Evolutionary conservation across 2,329 filamentous ascomycete genomes (phyloP).

Genomic region (Xylariaceae sp.): DNA sequence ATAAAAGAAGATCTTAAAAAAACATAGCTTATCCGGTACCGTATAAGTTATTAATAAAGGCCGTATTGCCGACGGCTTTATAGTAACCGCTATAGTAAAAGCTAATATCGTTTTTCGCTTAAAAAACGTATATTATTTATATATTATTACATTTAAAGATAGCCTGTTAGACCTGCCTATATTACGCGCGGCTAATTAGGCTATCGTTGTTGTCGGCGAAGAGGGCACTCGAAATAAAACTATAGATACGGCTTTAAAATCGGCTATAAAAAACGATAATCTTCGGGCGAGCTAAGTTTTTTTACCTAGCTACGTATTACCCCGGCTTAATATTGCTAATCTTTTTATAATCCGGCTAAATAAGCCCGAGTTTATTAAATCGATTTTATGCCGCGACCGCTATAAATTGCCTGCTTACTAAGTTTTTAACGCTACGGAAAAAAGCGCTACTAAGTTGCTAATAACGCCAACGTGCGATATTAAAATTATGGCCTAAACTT

Average conservation of each 20-base stretch:
- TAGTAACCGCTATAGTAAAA: conserved; percentile 54
- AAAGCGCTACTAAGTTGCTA: conserved; percentile 47
- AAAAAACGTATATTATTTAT: conserved; percentile 29
- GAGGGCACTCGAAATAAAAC: conserved; percentile 44
- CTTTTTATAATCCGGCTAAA: conserved; percentile 43
- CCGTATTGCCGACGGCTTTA: conserved; percentile 43
- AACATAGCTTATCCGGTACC: conserved; percentile 36
- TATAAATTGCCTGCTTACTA: neutral
- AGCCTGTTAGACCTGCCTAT: conserved; percentile 58
- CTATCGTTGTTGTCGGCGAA: conserved; percentile 55
- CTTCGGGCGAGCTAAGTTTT: conserved; percentile 47
- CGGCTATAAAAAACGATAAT: conserved; percentile 39
- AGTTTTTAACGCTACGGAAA: conserved; percentile 45
- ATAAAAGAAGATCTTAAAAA: conserved; percentile 54
- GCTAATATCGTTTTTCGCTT: conserved; percentile 44
- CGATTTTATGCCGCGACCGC: neutral
- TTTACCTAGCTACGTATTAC: conserved; percentile 37
- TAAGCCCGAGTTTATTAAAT: conserved; percentile 19
- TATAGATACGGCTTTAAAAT: conserved; percentile 48
- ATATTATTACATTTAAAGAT: conserved; percentile 60
- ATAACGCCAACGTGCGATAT: conserved; percentile 54
- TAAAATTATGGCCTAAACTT: conserved; percentile 43
- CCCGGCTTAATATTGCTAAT: conserved; percentile 40
- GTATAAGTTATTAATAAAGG: conserved; percentile 54
- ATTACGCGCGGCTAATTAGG: conserved; percentile 50